Base-by-base conservation (phyloP, 164 flowering plant genomes). In the Vitis labrusca region DNA sequence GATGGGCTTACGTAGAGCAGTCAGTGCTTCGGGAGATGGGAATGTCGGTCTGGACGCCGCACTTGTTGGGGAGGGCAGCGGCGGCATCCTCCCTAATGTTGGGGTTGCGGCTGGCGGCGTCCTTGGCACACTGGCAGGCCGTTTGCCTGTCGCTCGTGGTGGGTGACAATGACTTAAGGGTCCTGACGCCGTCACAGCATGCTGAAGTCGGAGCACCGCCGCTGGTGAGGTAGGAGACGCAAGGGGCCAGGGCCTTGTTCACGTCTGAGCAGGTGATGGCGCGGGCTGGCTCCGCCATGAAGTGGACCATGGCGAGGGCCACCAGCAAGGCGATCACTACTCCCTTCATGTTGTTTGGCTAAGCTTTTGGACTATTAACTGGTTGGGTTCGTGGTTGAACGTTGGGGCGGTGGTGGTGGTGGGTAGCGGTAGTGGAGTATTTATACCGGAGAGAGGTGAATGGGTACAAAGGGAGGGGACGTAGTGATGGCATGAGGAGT, bases 121-220 rank as follows among this genome's bases (percentile, higher is more conserved):
- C 57, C 64, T 75, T 70, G 1, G 66, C 49, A 51, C 78, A 75
- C 29, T 32, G 57, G 59, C 78, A 75, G 12, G 78, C 74, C 6
- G 67, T 71, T 3, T 47, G 74, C 23, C 70, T 57, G 29, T 70
- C 74, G 44, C 5, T 57, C 64, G 7, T 55, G 49, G 70, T 65
- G 2, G 30, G 30, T 48, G 74, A 5, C 30, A 63, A 19, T 2
- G n/a, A 19, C 19, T 65, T 53, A 7, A 70, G 3, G 9, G 32
- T 23, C 59, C 44, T 37, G 13, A 63, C 66, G 5, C 66, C 66
- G 10, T 8, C 16, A 63, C 66, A 63, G 11, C 66, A 63, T 2
- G 54, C 66, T 10, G 54, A 27, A 2, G 65, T 10, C 3, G 66
- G 66, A 49, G 3, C 50, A 8, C 66, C 66, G 2, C 54, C 55